phyloP scores from a whole-genome alignment of 2,329 filamentous ascomycete species.

The Myotisia sp. region DNA sequence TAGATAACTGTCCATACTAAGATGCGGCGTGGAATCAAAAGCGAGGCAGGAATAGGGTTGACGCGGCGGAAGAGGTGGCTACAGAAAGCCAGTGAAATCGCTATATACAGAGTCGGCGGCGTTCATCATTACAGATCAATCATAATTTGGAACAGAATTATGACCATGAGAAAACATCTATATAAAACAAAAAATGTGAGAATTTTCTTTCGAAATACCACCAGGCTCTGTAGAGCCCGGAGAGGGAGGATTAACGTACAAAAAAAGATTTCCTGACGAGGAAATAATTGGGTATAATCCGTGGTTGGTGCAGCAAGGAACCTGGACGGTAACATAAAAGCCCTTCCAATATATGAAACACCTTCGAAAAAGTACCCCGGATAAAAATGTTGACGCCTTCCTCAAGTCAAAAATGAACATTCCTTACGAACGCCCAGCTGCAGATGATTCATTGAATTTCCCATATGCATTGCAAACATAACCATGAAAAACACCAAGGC shows the following conservation, averaged over 20 bases:
- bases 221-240: conserved; percentile 16
- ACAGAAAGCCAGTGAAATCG: conserved; percentile 8
- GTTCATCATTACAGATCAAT: conserved; percentile 16
- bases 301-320: conserved; percentile 22
- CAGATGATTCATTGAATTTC: conserved; percentile 21
- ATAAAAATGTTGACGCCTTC: conserved; percentile 23
- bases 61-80: conserved; percentile 7
- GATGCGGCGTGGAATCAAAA: not conserved
- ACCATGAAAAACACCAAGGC: conserved; percentile 13
- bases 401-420: conserved; percentile 17
- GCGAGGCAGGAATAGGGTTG: conserved; percentile 2
- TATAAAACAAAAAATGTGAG: conserved; percentile 33
- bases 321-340: conserved; percentile 20
- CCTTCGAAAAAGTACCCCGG: conserved; percentile 22
- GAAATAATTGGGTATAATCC: conserved; percentile 22
- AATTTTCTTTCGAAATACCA: conserved; percentile 32
- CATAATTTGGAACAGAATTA: conserved; percentile 10
- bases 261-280: conserved; percentile 20
- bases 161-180: conserved; percentile 18
- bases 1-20: conserved; percentile 4
- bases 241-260: conserved; percentile 39
- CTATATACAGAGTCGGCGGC: conserved; percentile 9
- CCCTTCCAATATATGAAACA: conserved; percentile 19
- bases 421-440: conserved; percentile 25
- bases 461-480: conserved; percentile 20